Conservation (phyloP, 768 basidiomycete species). For the Termitomyces sp. region DNA sequence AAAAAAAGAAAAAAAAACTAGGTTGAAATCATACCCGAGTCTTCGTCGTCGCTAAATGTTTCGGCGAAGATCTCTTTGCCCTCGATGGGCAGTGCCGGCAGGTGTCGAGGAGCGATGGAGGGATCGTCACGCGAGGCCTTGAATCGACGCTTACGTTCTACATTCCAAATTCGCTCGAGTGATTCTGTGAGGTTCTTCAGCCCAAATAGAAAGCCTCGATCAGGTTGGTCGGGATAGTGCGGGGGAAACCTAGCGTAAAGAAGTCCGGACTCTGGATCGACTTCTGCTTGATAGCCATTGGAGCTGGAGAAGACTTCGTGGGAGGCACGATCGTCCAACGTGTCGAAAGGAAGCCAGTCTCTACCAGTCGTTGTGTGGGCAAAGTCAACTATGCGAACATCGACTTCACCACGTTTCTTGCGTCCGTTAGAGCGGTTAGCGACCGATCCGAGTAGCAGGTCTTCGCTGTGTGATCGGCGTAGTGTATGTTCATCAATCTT, state of each 20-base stretch:
- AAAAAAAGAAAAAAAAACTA: constrained; percentile 22
- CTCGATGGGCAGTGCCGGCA: constrained; percentile 61
- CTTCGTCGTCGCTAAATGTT: constrained; percentile 63
- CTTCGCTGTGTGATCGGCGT: constrained; percentile 77
- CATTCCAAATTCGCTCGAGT: constrained; percentile 83
- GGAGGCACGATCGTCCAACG: constrained; percentile 33
- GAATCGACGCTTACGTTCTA: constrained; percentile 68
- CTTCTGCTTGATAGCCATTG: constrained; percentile 76
- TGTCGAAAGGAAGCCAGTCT: constrained; percentile 75
- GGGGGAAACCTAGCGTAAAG: constrained; percentile 94
- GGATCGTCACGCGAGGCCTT: constrained; percentile 59
- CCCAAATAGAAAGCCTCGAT: constrained; percentile 92
- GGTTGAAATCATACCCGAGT: constrained; percentile 74
- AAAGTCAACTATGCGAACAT: constrained; percentile 96
- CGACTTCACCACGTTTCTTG: constrained; percentile 84
- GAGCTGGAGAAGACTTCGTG: constrained; percentile 49
- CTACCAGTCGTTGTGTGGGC: constrained; percentile 95
- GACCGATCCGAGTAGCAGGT: constrained; percentile 63
- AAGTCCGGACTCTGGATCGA: constrained; percentile 78
- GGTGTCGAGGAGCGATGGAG: constrained; percentile 36
- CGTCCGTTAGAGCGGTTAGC: constrained; percentile 58
- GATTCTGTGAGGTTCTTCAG: constrained; percentile 74
- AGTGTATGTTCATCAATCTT: constrained; percentile 42
- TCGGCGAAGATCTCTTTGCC: constrained; percentile 79
- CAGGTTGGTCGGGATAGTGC: constrained; percentile 82